Conservation (phyloP, 805 yeast species). For the Torulaspora franciscae region DNA sequence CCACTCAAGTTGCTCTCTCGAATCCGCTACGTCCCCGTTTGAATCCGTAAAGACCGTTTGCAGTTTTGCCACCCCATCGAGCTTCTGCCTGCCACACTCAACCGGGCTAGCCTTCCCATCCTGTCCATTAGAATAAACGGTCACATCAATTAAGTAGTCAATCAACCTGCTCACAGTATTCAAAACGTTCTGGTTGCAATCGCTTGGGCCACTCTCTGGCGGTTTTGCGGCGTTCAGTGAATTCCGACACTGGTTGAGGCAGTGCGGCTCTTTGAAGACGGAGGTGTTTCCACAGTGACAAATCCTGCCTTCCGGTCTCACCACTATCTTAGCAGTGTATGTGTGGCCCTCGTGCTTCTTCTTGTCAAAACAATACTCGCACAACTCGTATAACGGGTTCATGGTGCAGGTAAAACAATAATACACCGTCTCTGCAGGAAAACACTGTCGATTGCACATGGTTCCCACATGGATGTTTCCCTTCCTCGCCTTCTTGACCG, state of each 20-base stretch:
- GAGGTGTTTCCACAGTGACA: slow-evolving; percentile 34
- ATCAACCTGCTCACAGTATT: slow-evolving; percentile 20
- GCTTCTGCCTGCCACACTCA: slow-evolving; percentile 3
- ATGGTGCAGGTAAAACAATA: slow-evolving; percentile 34
- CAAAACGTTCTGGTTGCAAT: slow-evolving; percentile 11
- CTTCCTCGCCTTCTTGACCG: neutral
- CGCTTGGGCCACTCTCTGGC: slow-evolving; percentile 1
- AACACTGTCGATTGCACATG: slow-evolving; percentile 28
- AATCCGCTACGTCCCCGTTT: slow-evolving; percentile 5
- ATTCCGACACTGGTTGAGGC: slow-evolving; percentile 22
- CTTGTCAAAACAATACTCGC: slow-evolving; percentile 68
- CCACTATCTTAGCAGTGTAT: slow-evolving; percentile 26
- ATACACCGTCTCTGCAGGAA: slow-evolving; percentile 29
- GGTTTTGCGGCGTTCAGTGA: slow-evolving; percentile 15
- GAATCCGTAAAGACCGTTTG: slow-evolving; percentile 9
- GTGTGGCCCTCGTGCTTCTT: slow-evolving; percentile 65
- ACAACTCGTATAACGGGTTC: slow-evolving; percentile 41
- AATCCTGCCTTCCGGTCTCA: slow-evolving; percentile 31
- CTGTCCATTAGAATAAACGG: slow-evolving; percentile 14
- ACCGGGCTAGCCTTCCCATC: slow-evolving; percentile 5
- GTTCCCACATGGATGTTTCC: slow-evolving; percentile 22
- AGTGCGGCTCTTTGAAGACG: slow-evolving; percentile 20
- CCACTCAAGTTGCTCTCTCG: slow-evolving; percentile 16
- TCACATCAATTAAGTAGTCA: slow-evolving; percentile 28
- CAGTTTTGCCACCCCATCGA: slow-evolving; percentile 1